Percentiles rank a stretch among this genome's conserved stretches.
Conservation (phyloP, 495 filamentous ascomycete genomes). For the Terfezia claveryi region DNA sequence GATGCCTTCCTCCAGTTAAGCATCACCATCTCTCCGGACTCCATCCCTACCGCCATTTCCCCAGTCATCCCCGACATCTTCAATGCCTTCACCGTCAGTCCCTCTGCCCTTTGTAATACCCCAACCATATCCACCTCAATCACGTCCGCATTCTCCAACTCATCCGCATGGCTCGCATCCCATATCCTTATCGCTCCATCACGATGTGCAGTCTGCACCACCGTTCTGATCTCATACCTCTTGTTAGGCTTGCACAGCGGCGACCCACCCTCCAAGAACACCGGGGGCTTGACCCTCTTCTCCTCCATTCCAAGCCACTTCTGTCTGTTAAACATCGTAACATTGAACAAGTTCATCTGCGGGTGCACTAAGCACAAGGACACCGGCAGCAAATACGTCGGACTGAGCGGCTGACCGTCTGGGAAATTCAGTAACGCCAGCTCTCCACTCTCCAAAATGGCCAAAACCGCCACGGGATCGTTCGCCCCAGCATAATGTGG, state of each 20-base stretch:
- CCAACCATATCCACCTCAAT: conserved; percentile 70
- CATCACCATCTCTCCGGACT: conserved; percentile 59
- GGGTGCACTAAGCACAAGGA: conserved; percentile 71
- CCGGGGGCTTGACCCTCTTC: conserved; percentile 36
- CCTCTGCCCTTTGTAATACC: conserved; percentile 29
- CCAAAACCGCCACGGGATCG: conserved; percentile 69
- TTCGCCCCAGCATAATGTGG: conserved; percentile 73
- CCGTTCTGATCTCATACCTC: conserved; percentile 55
- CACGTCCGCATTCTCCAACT: conserved; percentile 65
- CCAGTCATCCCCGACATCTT: conserved; percentile 54
- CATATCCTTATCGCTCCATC: conserved; percentile 75
- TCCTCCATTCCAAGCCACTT: conserved; percentile 65
- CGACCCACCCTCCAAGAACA: conserved; percentile 52
- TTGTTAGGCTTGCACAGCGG: conserved; percentile 43
- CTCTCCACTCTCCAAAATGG: conserved; percentile 65
- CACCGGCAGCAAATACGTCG: conserved; percentile 74
- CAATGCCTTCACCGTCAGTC: conserved; percentile 47
- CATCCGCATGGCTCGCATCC: conserved; percentile 76
- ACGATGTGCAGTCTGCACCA: conserved; percentile 62
- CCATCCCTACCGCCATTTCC: conserved; percentile 66
- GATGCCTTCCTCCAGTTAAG: conserved; percentile 68
- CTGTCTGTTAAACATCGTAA: conserved; percentile 47
- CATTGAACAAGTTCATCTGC: conserved; percentile 45
- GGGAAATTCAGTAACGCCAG: conserved; percentile 75
- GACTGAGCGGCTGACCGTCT: conserved; percentile 67